A percentile compares a stretch with the other conserved stretches of the same genome.
Conservation (phyloP, 768 basidiomycete genomes). For the Lentinus brumalis region DNA sequence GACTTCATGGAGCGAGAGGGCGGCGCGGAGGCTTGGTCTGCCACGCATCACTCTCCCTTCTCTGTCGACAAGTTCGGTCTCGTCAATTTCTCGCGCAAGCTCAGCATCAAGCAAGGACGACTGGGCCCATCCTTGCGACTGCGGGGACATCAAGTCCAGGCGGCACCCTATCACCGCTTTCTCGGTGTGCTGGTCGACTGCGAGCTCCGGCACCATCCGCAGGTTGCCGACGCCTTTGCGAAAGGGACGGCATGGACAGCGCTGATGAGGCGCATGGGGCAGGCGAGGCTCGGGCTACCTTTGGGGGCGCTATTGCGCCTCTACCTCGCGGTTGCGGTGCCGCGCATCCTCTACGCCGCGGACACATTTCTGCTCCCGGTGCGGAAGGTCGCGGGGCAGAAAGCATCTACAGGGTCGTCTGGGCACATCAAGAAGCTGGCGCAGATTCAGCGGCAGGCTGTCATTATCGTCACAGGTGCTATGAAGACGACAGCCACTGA, state of each 20-base stretch:
- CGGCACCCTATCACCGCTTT: constrained; percentile 25
- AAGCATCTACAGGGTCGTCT: background rate
- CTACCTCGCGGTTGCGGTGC: constrained; percentile 28
- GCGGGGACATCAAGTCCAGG: constrained; percentile 17
- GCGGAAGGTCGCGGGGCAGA: background rate
- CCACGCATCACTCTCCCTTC: constrained; percentile 29
- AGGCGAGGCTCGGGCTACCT: constrained; percentile 23
- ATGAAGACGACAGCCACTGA: constrained; percentile 27
- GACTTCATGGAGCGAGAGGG: constrained; percentile 12
- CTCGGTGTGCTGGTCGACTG: constrained; percentile 36
- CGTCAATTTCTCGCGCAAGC: background rate
- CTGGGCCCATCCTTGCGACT: constrained; percentile 5
- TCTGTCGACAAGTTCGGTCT: constrained; percentile 23
- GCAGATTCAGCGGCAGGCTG: constrained; percentile 25
- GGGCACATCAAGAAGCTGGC: constrained; percentile 13
- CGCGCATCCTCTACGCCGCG: constrained; percentile 33
- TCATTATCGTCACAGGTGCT: constrained; percentile 25
- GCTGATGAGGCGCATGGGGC: constrained; percentile 23
- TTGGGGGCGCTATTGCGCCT: constrained; percentile 18
- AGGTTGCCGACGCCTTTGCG: constrained; percentile 20
- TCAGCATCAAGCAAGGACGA: background rate
- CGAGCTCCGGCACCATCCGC: constrained; percentile 28
- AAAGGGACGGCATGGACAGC: constrained; percentile 23
- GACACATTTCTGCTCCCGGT: background rate
- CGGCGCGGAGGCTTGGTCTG: constrained; percentile 32